phyloP scores from a whole-genome alignment of 2,329 filamentous ascomycete species.

The Aspergillus intermedius region DNA sequence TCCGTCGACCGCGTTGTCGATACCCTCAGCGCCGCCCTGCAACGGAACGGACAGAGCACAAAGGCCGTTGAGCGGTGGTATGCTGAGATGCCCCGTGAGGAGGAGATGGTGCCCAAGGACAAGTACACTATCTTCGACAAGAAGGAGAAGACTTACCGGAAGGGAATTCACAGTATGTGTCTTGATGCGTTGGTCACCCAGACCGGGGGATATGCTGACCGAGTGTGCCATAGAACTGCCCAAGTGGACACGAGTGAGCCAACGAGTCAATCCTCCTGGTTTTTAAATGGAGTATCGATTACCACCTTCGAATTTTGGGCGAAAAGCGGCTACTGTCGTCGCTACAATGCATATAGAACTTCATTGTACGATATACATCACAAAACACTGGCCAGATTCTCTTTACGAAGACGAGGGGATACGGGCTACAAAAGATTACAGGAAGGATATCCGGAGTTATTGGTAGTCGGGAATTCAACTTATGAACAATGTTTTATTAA shows the following conservation, averaged over 20 bases:
- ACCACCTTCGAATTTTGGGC: background rate
- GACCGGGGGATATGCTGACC: background rate
- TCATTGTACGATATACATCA: conserved; percentile 27
- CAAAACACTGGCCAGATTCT: conserved; percentile 3
- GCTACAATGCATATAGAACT: conserved; percentile 5
- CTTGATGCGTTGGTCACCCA: background rate
- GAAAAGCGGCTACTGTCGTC: conserved; percentile 1
- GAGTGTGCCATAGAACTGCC: conserved; percentile 55
- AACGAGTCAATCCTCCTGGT: conserved; percentile 88
- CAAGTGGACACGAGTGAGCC: conserved; percentile 94
- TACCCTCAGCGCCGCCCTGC: conserved; percentile 71
- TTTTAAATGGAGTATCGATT: conserved; percentile 53
- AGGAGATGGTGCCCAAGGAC: conserved; percentile 90
- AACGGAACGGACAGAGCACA: conserved; percentile 60
- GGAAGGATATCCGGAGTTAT: conserved; percentile 28
- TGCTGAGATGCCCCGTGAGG: conserved; percentile 88
- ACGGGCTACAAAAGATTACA: conserved; percentile 14
- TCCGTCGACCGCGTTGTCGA: conserved; percentile 83
- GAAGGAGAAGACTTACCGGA: conserved; percentile 91
- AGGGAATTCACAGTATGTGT: conserved; percentile 92
- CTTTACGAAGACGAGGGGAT: background rate
- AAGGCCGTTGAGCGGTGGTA: conserved; percentile 88
- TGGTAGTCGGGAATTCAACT: conserved; percentile 22
- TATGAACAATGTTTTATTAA: conserved; percentile 21
- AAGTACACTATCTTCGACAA: conserved; percentile 98